These are phyloP conservation scores for Apiospora phragmitis DNA, from an alignment of 2,329 filamentous ascomycete species.

Conservation along the genomic window DNA sequence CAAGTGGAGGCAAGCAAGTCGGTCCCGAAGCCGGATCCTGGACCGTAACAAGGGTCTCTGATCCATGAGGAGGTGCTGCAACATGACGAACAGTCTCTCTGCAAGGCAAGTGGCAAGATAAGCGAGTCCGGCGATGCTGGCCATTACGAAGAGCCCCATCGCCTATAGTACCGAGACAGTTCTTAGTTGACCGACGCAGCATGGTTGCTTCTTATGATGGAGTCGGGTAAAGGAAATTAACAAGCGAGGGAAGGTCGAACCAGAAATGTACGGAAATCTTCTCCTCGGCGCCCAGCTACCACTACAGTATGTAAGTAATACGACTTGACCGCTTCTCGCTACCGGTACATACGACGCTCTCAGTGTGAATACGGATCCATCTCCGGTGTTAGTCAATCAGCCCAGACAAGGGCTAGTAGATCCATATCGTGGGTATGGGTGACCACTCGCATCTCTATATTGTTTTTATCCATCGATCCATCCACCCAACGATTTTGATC, in stretches of 20 bases:
- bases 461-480: background rate
- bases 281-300: background rate
- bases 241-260: background rate
- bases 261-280: background rate
- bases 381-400: background rate
- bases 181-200: background rate
- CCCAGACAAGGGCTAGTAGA: background rate
- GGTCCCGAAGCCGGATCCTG: background rate
- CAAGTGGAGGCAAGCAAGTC: background rate
- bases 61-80: background rate
- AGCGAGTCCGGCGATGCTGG: background rate
- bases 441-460: background rate
- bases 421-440: background rate
- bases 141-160: background rate
- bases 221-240: background rate
- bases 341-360: background rate
- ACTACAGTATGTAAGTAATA: background rate
- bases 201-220: constrained; percentile 2
- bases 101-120: background rate
- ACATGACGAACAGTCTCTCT: background rate
- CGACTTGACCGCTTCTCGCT: background rate
- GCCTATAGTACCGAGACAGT: background rate
- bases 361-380: background rate
- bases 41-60: background rate
- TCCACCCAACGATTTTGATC: background rate